Percentiles rank a stretch among this genome's conserved stretches.
Evolutionary conservation across 2,329 filamentous ascomycete genomes (phyloP).

Genomic region (Helotiales sp.): DNA sequence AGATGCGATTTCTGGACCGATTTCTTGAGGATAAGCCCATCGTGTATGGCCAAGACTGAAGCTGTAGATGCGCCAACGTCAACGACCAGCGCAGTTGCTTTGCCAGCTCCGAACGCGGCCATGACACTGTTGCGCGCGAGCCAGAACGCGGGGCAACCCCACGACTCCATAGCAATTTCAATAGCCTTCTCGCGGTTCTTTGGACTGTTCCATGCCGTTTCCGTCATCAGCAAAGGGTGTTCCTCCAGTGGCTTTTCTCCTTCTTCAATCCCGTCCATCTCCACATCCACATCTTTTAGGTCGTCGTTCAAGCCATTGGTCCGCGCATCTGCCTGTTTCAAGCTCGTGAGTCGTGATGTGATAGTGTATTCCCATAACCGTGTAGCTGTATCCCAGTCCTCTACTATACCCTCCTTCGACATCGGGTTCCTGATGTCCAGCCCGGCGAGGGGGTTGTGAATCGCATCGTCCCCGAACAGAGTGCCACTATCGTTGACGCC

Average conservation of each 20-base stretch:
- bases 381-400: constrained; percentile 92
- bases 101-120: constrained; percentile 88
- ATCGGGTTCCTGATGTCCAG: constrained; percentile 92
- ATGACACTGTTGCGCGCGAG: constrained; percentile 86
- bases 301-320: constrained; percentile 80
- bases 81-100: constrained; percentile 88
- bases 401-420: constrained; percentile 82
- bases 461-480: constrained; percentile 87
- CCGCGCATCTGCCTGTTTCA: constrained; percentile 65
- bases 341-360: constrained; percentile 81
- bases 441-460: constrained; percentile 72
- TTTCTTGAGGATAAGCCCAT: constrained; percentile 91
- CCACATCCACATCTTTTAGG: constrained; percentile 48
- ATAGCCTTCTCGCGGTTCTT: constrained; percentile 93
- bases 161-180: constrained; percentile 95
- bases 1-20: constrained; percentile 82
- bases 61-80: constrained; percentile 89
- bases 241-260: constrained; percentile 80
- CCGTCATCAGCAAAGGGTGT: constrained; percentile 89
- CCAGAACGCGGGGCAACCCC: constrained; percentile 95
- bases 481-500: constrained; percentile 57
- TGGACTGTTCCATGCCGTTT: constrained; percentile 86
- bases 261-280: constrained; percentile 58
- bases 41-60: constrained; percentile 87
- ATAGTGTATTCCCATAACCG: constrained; percentile 93